phyloP scores from a whole-genome alignment of 495 filamentous ascomycete species.

The Penicillium riverlandense region DNA sequence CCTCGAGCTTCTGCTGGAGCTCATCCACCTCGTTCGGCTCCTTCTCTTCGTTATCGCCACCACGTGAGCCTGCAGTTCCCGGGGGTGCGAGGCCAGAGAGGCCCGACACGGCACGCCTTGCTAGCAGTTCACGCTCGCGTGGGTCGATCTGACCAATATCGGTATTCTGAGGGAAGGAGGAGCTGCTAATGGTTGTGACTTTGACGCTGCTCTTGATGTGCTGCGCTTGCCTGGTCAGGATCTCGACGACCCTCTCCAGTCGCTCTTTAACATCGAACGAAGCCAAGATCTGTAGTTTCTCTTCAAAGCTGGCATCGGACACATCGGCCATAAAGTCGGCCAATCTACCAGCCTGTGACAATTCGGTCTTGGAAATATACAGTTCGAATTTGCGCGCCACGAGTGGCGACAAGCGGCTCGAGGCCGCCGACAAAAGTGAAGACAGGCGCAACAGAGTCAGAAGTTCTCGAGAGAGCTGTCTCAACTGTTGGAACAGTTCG shows the following conservation, averaged over 20 bases:
- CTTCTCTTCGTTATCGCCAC: conserved; percentile 55
- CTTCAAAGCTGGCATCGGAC: conserved; percentile 74
- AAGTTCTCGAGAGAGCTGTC: conserved; percentile 75
- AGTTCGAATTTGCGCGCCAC: conserved; percentile 76
- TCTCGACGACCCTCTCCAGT: conserved; percentile 68
- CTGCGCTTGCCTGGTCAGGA: conserved; percentile 71
- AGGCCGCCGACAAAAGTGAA: conserved; percentile 58
- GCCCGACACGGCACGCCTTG: conserved; percentile 41
- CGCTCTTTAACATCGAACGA: conserved; percentile 70
- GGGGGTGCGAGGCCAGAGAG: conserved; percentile 46
- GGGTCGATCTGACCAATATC: conserved; percentile 48
- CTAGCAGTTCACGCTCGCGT: conserved; percentile 45
- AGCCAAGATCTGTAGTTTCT: conserved; percentile 77
- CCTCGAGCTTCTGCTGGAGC: conserved; percentile 76
- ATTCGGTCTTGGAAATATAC: conserved; percentile 70
- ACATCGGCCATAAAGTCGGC: conserved; percentile 96
- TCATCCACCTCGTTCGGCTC: conserved; percentile 85
- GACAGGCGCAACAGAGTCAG: conserved; percentile 71
- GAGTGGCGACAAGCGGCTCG: conserved; percentile 66
- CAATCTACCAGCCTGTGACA: conserved; percentile 73
- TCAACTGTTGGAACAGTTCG: conserved; percentile 69
- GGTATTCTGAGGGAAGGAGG: conserved; percentile 44
- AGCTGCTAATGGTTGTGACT: conserved; percentile 63
- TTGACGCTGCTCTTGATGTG: conserved; percentile 75
- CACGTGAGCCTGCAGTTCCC: conserved; percentile 37